Percentiles rank a stretch among this genome's conserved stretches.
phyloP scores from a whole-genome alignment of 306 rosid species.

The Lablab purpureus region DNA sequence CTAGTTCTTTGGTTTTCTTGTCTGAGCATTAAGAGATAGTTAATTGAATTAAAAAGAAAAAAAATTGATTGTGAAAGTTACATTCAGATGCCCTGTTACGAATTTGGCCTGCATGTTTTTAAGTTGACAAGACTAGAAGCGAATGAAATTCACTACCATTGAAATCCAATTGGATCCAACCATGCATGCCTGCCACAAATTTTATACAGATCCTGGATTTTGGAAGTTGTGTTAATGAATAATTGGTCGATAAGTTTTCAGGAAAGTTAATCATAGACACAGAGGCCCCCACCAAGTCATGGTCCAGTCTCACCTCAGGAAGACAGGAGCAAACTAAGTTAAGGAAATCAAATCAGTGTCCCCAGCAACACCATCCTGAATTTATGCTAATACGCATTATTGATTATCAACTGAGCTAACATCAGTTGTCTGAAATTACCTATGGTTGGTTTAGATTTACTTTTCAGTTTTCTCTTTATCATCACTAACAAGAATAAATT shows the following conservation, averaged over 20 bases:
- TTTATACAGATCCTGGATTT: neutral
- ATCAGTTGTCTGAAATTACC: neutral
- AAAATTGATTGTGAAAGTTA: neutral
- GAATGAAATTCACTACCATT: neutral
- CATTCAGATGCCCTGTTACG: neutral
- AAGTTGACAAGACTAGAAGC: neutral
- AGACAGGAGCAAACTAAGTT: neutral
- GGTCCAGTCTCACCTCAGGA: neutral
- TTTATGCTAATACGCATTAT: neutral
- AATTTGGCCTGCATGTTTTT: neutral
- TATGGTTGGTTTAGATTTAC: neutral
- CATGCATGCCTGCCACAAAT: neutral
- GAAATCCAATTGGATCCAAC: neutral
- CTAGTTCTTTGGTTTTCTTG: neutral
- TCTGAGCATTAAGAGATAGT: neutral
- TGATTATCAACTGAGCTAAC: neutral
- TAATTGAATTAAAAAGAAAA: neutral
- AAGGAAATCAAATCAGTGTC: neutral
- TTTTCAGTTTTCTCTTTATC: neutral
- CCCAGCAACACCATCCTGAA: conserved; percentile 2
- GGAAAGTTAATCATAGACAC: neutral
- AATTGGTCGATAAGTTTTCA: neutral
- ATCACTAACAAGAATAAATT: neutral
- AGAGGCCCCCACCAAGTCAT: conserved; percentile 7
- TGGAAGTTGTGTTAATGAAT: neutral